Conservation (phyloP, 1,139 yeast genomes). For the Saccharomyces hybrid region DNA sequence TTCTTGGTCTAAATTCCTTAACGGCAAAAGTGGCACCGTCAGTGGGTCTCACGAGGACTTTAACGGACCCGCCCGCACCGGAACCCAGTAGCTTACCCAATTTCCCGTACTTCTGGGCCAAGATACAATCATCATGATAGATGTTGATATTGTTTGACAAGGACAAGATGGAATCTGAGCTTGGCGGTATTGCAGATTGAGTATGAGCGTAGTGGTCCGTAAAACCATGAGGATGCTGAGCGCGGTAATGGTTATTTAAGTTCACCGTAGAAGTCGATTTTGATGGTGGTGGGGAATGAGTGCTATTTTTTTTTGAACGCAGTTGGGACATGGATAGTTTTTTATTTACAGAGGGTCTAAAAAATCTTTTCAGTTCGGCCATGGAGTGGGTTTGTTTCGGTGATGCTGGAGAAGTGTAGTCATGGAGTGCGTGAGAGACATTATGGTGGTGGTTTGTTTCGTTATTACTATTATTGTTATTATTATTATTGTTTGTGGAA, state of each 20-base stretch:
- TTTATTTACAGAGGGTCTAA: conserved; percentile 32
- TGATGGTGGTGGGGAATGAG: conserved; percentile 9
- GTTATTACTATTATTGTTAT: background rate
- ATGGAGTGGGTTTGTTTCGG: conserved; percentile 45
- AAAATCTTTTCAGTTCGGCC: conserved; percentile 71
- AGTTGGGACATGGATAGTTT: conserved; percentile 13
- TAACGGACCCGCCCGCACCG: conserved; percentile 97
- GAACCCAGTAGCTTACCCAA: conserved; percentile 87
- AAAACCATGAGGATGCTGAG: conserved; percentile 9
- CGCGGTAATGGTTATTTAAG: conserved; percentile 3
- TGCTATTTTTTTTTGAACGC: conserved; percentile 9
- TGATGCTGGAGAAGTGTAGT: conserved; percentile 11
- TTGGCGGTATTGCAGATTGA: conserved; percentile 32
- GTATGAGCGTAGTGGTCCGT: conserved; percentile 27
- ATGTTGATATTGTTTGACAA: conserved; percentile 32
- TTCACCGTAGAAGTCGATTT: conserved; percentile 10
- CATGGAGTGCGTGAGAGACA: background rate
- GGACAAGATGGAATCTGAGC: conserved; percentile 30
- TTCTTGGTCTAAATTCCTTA: conserved; percentile 85
- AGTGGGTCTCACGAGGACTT: conserved; percentile 69
- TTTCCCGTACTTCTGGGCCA: conserved; percentile 79
- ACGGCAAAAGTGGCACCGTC: conserved; percentile 90
- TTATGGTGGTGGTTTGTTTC: conserved; percentile 5
- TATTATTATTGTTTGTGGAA: conserved; percentile 1
- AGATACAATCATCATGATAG: conserved; percentile 51